phyloP scores from a whole-genome alignment of 2,329 filamentous ascomycete species.

The Pezicula neosporulosa region DNA sequence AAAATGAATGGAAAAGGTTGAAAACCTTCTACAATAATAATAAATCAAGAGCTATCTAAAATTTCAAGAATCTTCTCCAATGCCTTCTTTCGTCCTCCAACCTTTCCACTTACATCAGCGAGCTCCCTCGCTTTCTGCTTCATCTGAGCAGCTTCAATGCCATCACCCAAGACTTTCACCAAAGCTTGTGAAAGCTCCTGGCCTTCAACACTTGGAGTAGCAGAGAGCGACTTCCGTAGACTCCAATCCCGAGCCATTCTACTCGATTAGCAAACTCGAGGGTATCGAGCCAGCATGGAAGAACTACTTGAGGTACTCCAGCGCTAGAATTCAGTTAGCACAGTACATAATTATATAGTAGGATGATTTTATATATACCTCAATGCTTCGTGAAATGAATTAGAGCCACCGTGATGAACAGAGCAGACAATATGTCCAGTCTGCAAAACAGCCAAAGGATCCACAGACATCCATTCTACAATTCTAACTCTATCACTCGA shows the following conservation, averaged over 20 bases:
- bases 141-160: conserved; percentile 9
- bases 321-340: conserved; percentile 25
- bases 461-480: conserved; percentile 35
- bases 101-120: conserved; percentile 5
- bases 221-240: conserved; percentile 12
- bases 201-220: conserved; percentile 12
- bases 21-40: conserved; percentile 10
- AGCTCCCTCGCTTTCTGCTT: conserved; percentile 14
- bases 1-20: no score
- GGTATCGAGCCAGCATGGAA: conserved; percentile 43
- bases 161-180: conserved; percentile 12
- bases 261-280: conserved; percentile 41
- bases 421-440: conserved; percentile 31
- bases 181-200: conserved; percentile 14
- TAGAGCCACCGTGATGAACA: conserved; percentile 38
- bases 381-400: conserved; percentile 41
- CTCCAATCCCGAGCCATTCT: conserved; percentile 39
- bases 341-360: conserved; percentile 3
- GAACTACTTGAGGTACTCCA: conserved; percentile 41
- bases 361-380: conserved; percentile 28
- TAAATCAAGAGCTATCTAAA: conserved; percentile 7
- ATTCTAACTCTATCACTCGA: conserved; percentile 31
- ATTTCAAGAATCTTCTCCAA: conserved; percentile 18
- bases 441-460: conserved; percentile 33
- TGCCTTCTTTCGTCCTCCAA: conserved; percentile 14